A percentile compares a stretch with the other conserved stretches of the same genome.
These are phyloP conservation scores for Lomentospora prolificans DNA, from an alignment of 2,329 filamentous ascomycete species.

Conservation along the genomic window DNA sequence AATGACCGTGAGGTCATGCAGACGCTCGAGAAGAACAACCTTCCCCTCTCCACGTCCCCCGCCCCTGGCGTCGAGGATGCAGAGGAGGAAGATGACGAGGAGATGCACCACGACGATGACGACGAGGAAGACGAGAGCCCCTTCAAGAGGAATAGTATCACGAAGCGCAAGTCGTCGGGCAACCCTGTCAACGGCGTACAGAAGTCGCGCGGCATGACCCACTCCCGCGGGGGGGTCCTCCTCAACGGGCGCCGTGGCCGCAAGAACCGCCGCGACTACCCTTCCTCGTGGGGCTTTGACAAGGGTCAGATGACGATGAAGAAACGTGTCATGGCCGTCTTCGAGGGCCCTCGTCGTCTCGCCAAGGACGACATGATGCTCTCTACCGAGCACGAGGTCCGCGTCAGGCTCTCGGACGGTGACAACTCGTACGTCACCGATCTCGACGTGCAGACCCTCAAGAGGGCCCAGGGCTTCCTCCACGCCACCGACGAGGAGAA, in stretches of 20 bases:
- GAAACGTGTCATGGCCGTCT: constrained; percentile 90
- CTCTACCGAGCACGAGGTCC: constrained; percentile 86
- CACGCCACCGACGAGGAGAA: constrained; percentile 77
- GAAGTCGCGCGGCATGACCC: constrained; percentile 65
- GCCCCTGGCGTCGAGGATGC: constrained; percentile 38
- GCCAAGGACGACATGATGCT: constrained; percentile 99
- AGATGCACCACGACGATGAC: constrained; percentile 46
- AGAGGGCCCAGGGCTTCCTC: constrained; percentile 76
- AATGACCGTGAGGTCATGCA: constrained; percentile 52
- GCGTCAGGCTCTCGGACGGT: constrained; percentile 66
- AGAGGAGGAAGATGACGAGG: constrained; percentile 35
- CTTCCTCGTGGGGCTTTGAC: constrained; percentile 85
- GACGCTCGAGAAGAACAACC: constrained; percentile 54
- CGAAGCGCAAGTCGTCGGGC: constrained; percentile 41
- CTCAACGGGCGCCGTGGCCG: constrained; percentile 55
- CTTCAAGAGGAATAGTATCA: constrained; percentile 36
- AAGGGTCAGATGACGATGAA: constrained; percentile 96
- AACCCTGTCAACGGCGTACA: constrained; percentile 48
- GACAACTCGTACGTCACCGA: constrained; percentile 75
- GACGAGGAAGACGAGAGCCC: constrained; percentile 37
- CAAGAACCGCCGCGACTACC: constrained; percentile 90
- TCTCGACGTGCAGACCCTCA: constrained; percentile 81
- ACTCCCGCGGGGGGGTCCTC: constrained; percentile 64
- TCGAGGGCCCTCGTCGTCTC: constrained; percentile 75
- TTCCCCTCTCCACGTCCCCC: constrained; percentile 35